phyloP scores from a whole-genome alignment of 371 early-diverging fungal species.

The Globomyces sp. region DNA sequence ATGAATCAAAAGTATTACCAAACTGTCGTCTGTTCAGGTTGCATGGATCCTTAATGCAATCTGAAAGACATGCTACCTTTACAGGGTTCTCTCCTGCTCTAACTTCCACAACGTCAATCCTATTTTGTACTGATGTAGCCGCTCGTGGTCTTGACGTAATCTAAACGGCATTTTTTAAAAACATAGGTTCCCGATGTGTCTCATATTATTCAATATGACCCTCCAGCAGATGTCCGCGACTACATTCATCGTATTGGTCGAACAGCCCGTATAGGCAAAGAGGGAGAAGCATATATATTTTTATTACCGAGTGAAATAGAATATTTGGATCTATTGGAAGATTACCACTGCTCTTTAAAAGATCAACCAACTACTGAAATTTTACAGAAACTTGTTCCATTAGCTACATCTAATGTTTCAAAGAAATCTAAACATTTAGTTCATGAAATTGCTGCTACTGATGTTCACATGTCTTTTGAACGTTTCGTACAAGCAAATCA shows the following conservation, averaged over 20 bases:
- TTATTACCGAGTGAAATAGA: constrained; percentile 85
- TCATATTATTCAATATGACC: constrained; percentile 95
- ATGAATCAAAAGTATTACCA: constrained; percentile 1
- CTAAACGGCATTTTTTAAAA: too few species aligned
- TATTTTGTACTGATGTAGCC: constrained; percentile 97
- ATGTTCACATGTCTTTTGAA: constrained; percentile 53
- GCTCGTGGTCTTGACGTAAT: constrained; percentile 93
- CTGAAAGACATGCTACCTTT: constrained; percentile 71
- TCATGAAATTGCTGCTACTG: constrained; percentile 46
- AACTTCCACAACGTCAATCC: constrained; percentile 42
- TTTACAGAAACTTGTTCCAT: constrained; percentile 5
- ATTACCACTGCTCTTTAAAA: constrained; percentile 6
- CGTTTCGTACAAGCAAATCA: constrained; percentile 35
- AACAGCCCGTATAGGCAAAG: constrained; percentile 93
- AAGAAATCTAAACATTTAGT: constrained; percentile 11
- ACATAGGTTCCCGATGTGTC: constrained; percentile 75
- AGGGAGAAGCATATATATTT: constrained; percentile 81
- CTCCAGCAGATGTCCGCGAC: constrained; percentile 89
- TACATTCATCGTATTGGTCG: constrained; percentile 98
- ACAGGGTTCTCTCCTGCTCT: constrained; percentile 52
- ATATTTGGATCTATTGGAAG: constrained; percentile 70
- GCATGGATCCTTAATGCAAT: constrained; percentile 87
- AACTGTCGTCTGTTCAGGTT: constrained; percentile 68
- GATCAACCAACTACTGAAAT: constrained; percentile 2
- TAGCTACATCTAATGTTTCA: neutral